Base-by-base conservation (phyloP, 2,329 filamentous ascomycete genomes). In the Beauveria scarabaeidicola region DNA sequence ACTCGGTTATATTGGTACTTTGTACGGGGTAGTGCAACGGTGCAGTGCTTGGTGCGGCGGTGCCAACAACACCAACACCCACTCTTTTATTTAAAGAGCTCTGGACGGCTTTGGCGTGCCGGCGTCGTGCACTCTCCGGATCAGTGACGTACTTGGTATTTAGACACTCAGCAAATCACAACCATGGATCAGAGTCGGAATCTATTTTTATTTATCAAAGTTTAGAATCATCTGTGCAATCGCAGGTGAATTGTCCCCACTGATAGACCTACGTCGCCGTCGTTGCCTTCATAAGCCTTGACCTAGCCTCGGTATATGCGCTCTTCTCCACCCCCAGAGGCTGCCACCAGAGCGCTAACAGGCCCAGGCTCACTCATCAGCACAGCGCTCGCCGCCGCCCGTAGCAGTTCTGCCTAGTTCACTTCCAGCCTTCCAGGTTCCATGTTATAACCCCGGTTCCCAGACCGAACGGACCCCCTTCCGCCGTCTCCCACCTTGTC, bases 291-390 rank as follows among this genome's bases (percentile, higher is more conserved):
- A 27, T 41, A 4, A 9, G 32, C 47, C 25, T 43, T 15, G 19
- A 46, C 15, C 15, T 50, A 32, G 48, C 56, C 56, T 58, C 56
- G 56, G 56, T 52, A 52, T 40, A 58, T 43, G 36, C n/a, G n/a
- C 47, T 36, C 23, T 52, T 52, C 56, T 46, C 56, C 56, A 58
- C 56, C 47, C 56, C 56, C 46, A 17, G 46, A 58, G 36, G 55
- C 55, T 50, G 5, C 55, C 44, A 41, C 46, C n/a, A 58, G 21
- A 32, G 47, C 29, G 25, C 48, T 44, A 38, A 25, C 48, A 51
- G 17, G 38, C 38, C 46, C 32, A 51, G 46, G 25, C 44, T 43
- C 11, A 27, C 27, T 19, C 19, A 29, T 36, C 11, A 27, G 36
- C 23, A 52, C 53, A 38, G 32, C 21, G 15, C 17, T 51, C 25